Conservation (phyloP, 2,329 filamentous ascomycete species). For the Hypoxylon sp. region DNA sequence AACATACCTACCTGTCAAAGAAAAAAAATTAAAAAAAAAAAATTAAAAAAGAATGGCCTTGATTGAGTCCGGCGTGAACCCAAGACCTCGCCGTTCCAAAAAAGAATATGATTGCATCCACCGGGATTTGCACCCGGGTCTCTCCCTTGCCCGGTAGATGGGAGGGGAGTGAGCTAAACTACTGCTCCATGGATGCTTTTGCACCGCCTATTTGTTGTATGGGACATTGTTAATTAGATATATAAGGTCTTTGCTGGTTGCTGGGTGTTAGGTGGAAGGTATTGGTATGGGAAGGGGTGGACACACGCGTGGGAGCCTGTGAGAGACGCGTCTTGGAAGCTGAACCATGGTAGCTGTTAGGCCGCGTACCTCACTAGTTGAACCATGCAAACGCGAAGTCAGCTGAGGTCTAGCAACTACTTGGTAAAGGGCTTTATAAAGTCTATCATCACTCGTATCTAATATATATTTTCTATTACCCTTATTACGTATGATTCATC, state of each 20-base stretch:
- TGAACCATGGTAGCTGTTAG: no score
- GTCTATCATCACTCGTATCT: not conserved
- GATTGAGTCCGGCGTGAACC: constrained; percentile 4
- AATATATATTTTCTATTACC: no score
- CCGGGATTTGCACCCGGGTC: constrained; percentile 55
- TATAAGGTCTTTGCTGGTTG: constrained; percentile 8
- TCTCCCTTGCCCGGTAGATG: constrained; percentile 44
- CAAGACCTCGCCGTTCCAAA: not conserved
- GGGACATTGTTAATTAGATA: not conserved
- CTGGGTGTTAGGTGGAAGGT: not conserved
- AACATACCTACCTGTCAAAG: not conserved
- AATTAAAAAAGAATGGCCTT: not conserved
- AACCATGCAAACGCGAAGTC: not conserved
- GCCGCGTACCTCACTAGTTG: not conserved
- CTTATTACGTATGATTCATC: no score
- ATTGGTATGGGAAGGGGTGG: not conserved
- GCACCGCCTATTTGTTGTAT: not conserved
- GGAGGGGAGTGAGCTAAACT: constrained; percentile 54
- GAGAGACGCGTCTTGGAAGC: constrained; percentile 5
- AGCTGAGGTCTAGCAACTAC: not conserved
- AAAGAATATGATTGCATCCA: constrained; percentile 44
- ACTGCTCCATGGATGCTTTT: constrained; percentile 49
- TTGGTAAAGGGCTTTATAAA: not conserved
- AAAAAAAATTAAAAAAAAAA: not conserved
- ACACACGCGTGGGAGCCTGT: constrained; percentile 2